phyloP scores from a whole-genome alignment of 345 rosid species.

The Triadica sebifera region DNA sequence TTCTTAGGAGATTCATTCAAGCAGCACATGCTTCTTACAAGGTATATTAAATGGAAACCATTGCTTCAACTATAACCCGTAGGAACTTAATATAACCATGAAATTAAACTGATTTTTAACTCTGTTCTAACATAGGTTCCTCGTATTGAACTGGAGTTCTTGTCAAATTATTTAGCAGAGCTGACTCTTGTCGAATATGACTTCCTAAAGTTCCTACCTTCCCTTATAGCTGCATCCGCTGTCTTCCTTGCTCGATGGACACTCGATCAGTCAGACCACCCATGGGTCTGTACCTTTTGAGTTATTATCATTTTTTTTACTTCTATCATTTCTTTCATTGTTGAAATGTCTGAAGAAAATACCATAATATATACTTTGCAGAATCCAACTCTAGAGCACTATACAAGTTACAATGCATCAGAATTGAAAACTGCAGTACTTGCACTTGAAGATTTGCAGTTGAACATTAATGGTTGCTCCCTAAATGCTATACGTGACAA shows the following conservation, averaged over 20 bases:
- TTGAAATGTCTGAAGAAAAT: slow-evolving; percentile 13
- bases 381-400: slow-evolving; percentile 88
- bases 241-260: slow-evolving; percentile 92
- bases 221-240: slow-evolving; percentile 81
- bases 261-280: slow-evolving; percentile 68
- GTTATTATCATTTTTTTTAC: not conserved
- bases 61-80: not conserved
- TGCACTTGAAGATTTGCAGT: slow-evolving; percentile 76
- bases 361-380: slow-evolving; percentile 28
- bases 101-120: slow-evolving; percentile 4
- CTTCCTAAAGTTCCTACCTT: slow-evolving; percentile 74
- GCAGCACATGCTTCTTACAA: slow-evolving; percentile 73
- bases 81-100: not conserved
- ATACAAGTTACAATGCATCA: slow-evolving; percentile 58
- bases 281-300: slow-evolving; percentile 66
- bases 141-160: slow-evolving; percentile 59
- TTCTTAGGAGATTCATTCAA: slow-evolving; percentile 76
- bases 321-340: not conserved
- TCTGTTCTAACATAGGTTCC: slow-evolving; percentile 43
- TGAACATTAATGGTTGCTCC: slow-evolving; percentile 55
- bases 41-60: slow-evolving; percentile 39
- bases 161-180: slow-evolving; percentile 88
- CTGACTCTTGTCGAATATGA: slow-evolving; percentile 71
- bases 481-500: slow-evolving; percentile 69
- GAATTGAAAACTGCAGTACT: slow-evolving; percentile 66